A percentile compares a stretch with the other conserved stretches of the same genome.
Conservation (phyloP, 441 rosid species). For the Populus hybrid region DNA sequence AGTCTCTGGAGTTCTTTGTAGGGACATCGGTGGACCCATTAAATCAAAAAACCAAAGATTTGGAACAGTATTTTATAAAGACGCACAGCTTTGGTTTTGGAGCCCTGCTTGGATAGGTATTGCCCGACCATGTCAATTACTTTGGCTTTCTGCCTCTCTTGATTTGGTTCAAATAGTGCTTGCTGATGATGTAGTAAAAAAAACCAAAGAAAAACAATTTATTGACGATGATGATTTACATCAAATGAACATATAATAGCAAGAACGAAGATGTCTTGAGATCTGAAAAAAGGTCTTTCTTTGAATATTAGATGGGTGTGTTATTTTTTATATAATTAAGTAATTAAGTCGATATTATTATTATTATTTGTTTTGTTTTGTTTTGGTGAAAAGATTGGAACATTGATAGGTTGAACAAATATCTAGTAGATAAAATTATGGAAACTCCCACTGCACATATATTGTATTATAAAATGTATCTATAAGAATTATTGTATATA, state of each 20-base stretch:
- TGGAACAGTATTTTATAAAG: slow-evolving; percentile 26
- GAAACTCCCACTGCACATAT: too few relatives aligned
- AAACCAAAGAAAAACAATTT: neutral
- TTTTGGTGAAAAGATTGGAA: neutral
- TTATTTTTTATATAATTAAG: too few relatives aligned
- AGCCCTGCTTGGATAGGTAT: neutral
- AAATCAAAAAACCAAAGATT: neutral
- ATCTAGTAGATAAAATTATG: too few relatives aligned
- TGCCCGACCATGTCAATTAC: neutral
- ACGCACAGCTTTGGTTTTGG: slow-evolving; percentile 1
- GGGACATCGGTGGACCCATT: slow-evolving; percentile 20
- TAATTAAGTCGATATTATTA: neutral
- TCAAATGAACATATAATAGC: neutral
- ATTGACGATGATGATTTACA: neutral
- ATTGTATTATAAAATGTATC: too few relatives aligned
- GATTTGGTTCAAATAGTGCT: neutral
- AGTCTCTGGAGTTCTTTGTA: neutral
- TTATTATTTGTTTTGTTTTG: neutral
- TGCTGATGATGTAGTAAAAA: neutral
- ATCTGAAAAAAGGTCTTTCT: neutral
- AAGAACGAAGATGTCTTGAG: neutral
- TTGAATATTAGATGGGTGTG: too few relatives aligned
- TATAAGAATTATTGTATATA: too few relatives aligned
- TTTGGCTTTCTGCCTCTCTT: neutral
- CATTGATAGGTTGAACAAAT: too few relatives aligned